Evolutionary conservation across 192 early-diverging fungal genomes (phyloP).

Genomic region (Linnemannia hyalina): DNA sequence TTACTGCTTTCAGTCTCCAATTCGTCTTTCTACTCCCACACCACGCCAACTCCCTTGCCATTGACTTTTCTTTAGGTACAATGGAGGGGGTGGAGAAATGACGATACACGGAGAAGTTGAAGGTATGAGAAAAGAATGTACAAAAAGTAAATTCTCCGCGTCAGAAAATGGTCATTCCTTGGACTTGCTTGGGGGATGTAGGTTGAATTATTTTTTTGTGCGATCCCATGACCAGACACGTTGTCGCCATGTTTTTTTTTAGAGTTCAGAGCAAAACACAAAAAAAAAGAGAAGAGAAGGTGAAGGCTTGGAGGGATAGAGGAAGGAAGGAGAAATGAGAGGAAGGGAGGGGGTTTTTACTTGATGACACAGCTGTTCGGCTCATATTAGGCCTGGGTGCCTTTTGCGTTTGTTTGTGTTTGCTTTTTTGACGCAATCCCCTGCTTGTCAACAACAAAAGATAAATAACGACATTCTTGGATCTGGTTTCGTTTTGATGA

Average conservation of each 20-base stretch:
- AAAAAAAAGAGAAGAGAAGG: neutral
- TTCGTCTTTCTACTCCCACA: neutral
- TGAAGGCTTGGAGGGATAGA: neutral
- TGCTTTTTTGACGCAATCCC: neutral
- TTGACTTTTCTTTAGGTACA: no score
- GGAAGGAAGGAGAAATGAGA: neutral
- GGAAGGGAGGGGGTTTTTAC: neutral
- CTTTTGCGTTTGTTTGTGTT: neutral
- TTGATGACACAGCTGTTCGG: neutral
- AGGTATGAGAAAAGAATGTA: neutral
- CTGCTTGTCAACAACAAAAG: neutral
- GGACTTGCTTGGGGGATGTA: neutral
- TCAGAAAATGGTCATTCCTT: neutral
- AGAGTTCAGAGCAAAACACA: conserved; percentile 1
- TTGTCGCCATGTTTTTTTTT: conserved; percentile 27
- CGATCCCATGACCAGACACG: conserved; percentile 25
- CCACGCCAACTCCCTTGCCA: neutral
- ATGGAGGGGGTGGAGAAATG: neutral
- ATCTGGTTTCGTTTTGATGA: neutral
- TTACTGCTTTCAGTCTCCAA: neutral
- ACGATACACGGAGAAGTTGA: neutral
- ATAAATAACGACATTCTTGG: neutral
- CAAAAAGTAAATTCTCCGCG: neutral
- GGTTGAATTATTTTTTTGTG: conserved; percentile 8
- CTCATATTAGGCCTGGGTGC: neutral